A percentile compares a stretch with the other conserved stretches of the same genome.
Evolutionary conservation across 805 yeast species (phyloP).

Genomic region (Lachancea waltii): DNA sequence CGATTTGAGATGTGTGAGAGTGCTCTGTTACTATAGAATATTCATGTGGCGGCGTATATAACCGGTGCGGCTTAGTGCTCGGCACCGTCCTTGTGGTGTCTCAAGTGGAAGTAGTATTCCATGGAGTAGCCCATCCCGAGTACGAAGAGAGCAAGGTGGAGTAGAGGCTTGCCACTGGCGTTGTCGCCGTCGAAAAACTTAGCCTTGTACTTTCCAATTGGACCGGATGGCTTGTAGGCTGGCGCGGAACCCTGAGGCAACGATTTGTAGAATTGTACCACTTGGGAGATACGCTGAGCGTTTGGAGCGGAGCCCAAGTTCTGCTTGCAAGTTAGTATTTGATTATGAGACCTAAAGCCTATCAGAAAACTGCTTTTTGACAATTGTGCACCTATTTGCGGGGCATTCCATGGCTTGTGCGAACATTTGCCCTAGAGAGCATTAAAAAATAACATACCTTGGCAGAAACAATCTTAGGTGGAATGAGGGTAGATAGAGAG

Average conservation of each 20-base stretch:
- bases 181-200: constrained; percentile 80
- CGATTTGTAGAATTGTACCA: constrained; percentile 91
- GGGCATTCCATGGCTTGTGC: too few species aligned
- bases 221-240: constrained; percentile 59
- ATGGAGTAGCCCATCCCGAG: constrained; percentile 77
- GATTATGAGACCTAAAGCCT: too few species aligned
- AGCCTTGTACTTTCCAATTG: constrained; percentile 73
- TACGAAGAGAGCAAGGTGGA: constrained; percentile 67
- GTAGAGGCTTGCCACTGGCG: constrained; percentile 75
- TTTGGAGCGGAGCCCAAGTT: constrained; percentile 93
- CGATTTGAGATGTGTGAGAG: neutral
- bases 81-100: constrained; percentile 49
- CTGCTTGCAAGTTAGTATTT: constrained; percentile 35
- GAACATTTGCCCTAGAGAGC: neutral
- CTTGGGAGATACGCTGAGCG: constrained; percentile 93
- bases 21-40: constrained; percentile 5
- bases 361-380: neutral
- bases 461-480: constrained; percentile 98
- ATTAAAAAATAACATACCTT: constrained; percentile 47
- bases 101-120: constrained; percentile 88
- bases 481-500: constrained; percentile 89
- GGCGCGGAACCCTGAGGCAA: constrained; percentile 92
- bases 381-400: neutral
- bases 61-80: constrained; percentile 27
- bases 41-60: constrained; percentile 7